These are phyloP conservation scores for Leccinum ochraceum DNA, from an alignment of 768 basidiomycete species.

Conservation along the genomic window DNA sequence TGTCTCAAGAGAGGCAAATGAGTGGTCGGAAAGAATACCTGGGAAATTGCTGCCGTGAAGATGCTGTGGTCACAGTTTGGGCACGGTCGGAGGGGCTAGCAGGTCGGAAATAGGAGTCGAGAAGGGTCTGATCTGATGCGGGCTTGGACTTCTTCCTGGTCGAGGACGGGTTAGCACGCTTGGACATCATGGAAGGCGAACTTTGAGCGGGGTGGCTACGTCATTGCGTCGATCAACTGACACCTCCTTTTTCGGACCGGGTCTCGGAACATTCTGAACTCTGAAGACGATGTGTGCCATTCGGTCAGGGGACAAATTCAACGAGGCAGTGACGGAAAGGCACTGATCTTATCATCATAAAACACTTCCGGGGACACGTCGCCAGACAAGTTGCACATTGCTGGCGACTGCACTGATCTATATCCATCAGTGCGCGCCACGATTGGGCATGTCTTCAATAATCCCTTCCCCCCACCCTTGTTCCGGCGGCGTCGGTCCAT, in stretches of 20 bases:
- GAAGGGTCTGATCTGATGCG: slow-evolving; percentile 17
- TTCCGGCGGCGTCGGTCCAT: slow-evolving; percentile 19
- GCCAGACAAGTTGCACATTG: background rate
- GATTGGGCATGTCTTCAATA: slow-evolving; percentile 8
- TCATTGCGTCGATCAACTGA: slow-evolving; percentile 29
- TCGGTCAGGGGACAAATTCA: background rate
- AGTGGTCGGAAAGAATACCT: slow-evolving; percentile 18
- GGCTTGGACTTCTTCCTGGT: slow-evolving; percentile 26
- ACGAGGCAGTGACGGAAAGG: slow-evolving; percentile 3
- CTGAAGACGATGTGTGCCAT: background rate
- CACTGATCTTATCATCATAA: slow-evolving; percentile 3
- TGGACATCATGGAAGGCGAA: slow-evolving; percentile 22
- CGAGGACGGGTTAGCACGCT: slow-evolving; percentile 9
- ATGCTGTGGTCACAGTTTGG: slow-evolving; percentile 4
- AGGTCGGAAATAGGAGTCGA: slow-evolving; percentile 31
- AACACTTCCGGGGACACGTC: background rate
- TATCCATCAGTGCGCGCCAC: slow-evolving; percentile 16
- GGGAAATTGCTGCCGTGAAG: slow-evolving; percentile 19
- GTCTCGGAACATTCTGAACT: background rate
- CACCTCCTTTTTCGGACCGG: slow-evolving; percentile 23
- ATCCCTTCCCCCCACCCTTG: slow-evolving; percentile 4
- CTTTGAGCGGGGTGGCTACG: slow-evolving; percentile 23
- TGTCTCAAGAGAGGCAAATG: slow-evolving; percentile 15
- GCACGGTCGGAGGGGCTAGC: slow-evolving; percentile 11
- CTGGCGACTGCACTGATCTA: slow-evolving; percentile 10